Base-by-base conservation (phyloP, 108 stramenopile genomes). In the Stephanodiscus triporus region DNA sequence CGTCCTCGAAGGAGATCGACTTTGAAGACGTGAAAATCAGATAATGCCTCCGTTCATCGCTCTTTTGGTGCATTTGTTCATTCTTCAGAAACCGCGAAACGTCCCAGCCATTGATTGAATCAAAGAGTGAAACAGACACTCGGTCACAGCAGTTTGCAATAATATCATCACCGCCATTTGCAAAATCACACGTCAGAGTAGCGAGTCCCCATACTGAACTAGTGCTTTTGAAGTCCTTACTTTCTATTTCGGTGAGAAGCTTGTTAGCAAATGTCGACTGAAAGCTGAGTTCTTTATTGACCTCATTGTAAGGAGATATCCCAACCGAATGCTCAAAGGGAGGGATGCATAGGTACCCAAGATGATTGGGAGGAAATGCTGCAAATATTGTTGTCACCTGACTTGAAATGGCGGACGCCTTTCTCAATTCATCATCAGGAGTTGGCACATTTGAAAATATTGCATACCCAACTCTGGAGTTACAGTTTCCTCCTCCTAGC, bases 221-320 rank as follows among this genome's bases (percentile, higher is more conserved):
- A 23, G 51, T 42, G 48, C 36, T 59, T 17, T 71, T 68, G 8
- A 59, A 34, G 42, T 63, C 38, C 11, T 29, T 62, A 38, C 53
- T 68, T 48, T 56, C 66, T 34, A 68, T 73, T 47, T 56, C 66
- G 49, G 73, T 71, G 11, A 53, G 22, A 20, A 75, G 73, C 22
- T 73, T 75, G 40, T 81, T 81, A 38, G 45, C 63, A 70, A 81
- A 75, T n/a, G 68, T 71, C 19, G 80, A 81, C 66, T 75, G 80
- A 66, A 71, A 70, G 59, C 58, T 66, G 24, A 81, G 62, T 49
- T 70, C 80, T 43, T 69, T 22, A 71, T 81, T 75, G 8, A 70
- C 73, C 66, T 69, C 57, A 43, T 74, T 56, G 57, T 75, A 75
- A 42, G 80, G 73, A 30, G 73, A 81, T 58, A 75, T 75, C 17